phyloP scores from a whole-genome alignment of 768 basidiomycete species.

The Pulveroboletus sp. region DNA sequence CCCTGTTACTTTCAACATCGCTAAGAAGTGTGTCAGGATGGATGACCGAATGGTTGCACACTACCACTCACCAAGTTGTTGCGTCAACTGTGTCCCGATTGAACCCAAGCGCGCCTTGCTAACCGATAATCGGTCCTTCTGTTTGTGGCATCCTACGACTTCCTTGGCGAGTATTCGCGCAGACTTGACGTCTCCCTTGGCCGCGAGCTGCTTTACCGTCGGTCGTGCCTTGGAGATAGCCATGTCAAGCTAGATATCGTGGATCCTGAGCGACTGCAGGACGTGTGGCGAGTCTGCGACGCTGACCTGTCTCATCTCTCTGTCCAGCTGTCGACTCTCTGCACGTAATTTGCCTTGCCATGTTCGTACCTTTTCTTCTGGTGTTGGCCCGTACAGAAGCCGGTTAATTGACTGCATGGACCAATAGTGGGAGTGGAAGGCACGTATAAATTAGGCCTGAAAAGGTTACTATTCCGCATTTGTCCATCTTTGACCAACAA shows the following conservation, averaged over 20 bases:
- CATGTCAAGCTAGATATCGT: constrained; percentile 58
- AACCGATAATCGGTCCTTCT: constrained; percentile 87
- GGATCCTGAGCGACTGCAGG: constrained; percentile 12
- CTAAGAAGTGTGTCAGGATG: constrained; percentile 37
- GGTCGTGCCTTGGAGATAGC: constrained; percentile 75
- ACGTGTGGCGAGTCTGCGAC: constrained; percentile 11
- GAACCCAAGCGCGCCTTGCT: constrained; percentile 91
- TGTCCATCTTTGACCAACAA: background rate
- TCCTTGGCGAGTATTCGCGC: constrained; percentile 90
- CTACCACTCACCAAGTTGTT: constrained; percentile 77
- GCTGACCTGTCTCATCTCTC: constrained; percentile 93
- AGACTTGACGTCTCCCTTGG: constrained; percentile 88
- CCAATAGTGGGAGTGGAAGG: constrained; percentile 1
- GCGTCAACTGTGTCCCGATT: constrained; percentile 81
- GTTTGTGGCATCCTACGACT: constrained; percentile 91
- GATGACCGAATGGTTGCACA: background rate
- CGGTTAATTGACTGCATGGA: constrained; percentile 85
- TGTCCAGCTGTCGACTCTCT: constrained; percentile 79
- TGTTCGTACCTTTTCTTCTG: constrained; percentile 86
- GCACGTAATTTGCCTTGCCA: constrained; percentile 88
- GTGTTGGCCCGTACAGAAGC: constrained; percentile 93
- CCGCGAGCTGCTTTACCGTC: constrained; percentile 83
- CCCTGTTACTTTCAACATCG: constrained; percentile 97
- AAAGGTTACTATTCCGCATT: constrained; percentile 15
- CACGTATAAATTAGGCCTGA: constrained; percentile 7